These are phyloP conservation scores for Tritrichomonas musculus DNA, from an alignment of 208 protist genomes.

Conservation along the genomic window DNA sequence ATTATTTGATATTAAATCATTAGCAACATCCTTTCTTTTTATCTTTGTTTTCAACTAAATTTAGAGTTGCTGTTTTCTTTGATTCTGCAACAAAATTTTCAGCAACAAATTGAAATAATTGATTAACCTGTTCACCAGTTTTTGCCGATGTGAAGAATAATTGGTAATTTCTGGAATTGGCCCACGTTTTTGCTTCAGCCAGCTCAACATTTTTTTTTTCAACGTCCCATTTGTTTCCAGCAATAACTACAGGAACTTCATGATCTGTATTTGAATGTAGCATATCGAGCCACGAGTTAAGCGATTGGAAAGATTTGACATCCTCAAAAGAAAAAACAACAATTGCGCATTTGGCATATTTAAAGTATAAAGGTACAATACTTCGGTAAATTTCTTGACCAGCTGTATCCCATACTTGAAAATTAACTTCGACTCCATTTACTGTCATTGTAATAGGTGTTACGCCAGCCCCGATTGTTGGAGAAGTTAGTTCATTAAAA, in stretches of 20 bases:
- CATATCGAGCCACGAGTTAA: background rate
- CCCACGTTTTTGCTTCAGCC: background rate
- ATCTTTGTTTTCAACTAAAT: background rate
- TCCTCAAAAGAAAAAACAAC: background rate
- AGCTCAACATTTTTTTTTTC: background rate
- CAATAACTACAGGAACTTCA: background rate
- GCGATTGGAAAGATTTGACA: background rate
- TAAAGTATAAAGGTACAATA: background rate
- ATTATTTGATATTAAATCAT: background rate
- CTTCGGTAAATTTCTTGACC: background rate
- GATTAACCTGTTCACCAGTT: background rate
- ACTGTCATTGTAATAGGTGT: background rate
- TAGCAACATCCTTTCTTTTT: background rate
- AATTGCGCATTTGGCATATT: background rate
- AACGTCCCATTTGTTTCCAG: background rate
- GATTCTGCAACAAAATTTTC: background rate
- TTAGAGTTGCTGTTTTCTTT: background rate
- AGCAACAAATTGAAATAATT: background rate
- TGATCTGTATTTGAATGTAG: background rate
- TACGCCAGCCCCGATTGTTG: background rate
- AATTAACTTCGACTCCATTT: background rate
- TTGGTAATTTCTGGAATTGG: background rate
- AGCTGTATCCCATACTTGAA: constrained; percentile 1
- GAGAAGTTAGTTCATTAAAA: background rate
- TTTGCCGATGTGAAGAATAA: constrained; percentile 15